Conservation (phyloP, 345 rosid species). For the Corymbia maculata region DNA sequence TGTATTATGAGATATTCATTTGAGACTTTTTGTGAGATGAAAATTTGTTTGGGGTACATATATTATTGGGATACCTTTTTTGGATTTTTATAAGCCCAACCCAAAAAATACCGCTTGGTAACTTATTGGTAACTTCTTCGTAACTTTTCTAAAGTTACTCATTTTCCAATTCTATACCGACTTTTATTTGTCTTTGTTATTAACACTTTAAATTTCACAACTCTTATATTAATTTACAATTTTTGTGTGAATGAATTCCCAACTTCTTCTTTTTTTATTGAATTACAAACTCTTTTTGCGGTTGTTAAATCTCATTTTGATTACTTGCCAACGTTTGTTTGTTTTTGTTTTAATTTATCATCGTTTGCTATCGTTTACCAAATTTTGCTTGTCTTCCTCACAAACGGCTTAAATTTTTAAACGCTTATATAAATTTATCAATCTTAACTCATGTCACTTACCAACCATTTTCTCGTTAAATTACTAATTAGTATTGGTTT, state of each 20-base stretch:
- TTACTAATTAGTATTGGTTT: not conserved
- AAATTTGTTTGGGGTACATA: too few species aligned
- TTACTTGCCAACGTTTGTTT: not conserved
- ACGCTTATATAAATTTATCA: not conserved
- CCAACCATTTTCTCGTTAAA: not conserved
- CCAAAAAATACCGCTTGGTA: not conserved
- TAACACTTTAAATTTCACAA: not conserved
- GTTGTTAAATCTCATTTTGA: not conserved
- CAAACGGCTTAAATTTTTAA: not conserved
- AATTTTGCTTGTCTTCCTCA: not conserved
- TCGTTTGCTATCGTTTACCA: not conserved
- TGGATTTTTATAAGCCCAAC: not conserved
- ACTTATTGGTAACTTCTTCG: not conserved
- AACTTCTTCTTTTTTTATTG: not conserved
- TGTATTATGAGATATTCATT: fast-evolving
- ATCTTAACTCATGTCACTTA: not conserved
- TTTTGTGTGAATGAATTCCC: not conserved
- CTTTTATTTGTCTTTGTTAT: not conserved
- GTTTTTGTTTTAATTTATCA: not conserved
- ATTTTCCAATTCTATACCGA: not conserved
- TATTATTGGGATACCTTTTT: not conserved
- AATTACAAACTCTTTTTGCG: not conserved
- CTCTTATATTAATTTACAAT: not conserved
- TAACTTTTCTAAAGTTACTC: not conserved
- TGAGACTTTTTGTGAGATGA: not conserved